Base-by-base conservation (phyloP, 163 green algal genomes). In the Prototheca wickerhamii region DNA sequence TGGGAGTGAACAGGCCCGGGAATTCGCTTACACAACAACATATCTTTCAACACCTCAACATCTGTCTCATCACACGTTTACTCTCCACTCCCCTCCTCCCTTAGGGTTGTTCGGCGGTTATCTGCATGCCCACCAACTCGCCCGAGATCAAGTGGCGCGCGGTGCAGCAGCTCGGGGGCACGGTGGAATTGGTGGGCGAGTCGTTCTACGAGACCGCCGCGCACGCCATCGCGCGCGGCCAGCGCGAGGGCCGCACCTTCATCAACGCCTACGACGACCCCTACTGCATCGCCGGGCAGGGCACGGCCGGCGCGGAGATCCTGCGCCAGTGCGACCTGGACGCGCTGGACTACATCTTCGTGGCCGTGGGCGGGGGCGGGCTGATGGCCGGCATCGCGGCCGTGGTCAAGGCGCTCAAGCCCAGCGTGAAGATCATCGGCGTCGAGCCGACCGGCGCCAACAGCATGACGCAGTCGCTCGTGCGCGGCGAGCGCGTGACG, bases 261-360 rank as follows among this genome's bases (percentile, higher is more conserved):
- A 81, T 98, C 6, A 79, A 86, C 3, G 93, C 93, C 8, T 98
- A 97, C 58, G 93, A 98, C 68, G 92, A 98, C 74, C 92, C 92
- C 3, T 86, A 86, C 78, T 95, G 89, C 56, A 96, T 99, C 46
- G 89, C 93, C 3, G 93, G 93, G 1, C 93, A 99, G 78, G 93
- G 91, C 64, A 98, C 93, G 63, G 88, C 96, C 23, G 92, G 83
- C 2, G 79, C 89, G 33, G 93, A 98, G 73, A 95, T 98, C 59
- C 67, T 98, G 76, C 73, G 87, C 1, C 83, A 96, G 77, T 44
- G 20, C 6, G 33, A 77, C 70, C 70, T 87, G 31, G 67, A 76
- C 49, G 69, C 83, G 59, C 60, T 97, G 29, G 81, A 98, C 33
- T 86, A 87, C 53, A 83, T 99, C 42, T 97, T 98, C 69, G 90